phyloP scores from a whole-genome alignment of 495 filamentous ascomycete species.

The Gamarada debralockiae region DNA sequence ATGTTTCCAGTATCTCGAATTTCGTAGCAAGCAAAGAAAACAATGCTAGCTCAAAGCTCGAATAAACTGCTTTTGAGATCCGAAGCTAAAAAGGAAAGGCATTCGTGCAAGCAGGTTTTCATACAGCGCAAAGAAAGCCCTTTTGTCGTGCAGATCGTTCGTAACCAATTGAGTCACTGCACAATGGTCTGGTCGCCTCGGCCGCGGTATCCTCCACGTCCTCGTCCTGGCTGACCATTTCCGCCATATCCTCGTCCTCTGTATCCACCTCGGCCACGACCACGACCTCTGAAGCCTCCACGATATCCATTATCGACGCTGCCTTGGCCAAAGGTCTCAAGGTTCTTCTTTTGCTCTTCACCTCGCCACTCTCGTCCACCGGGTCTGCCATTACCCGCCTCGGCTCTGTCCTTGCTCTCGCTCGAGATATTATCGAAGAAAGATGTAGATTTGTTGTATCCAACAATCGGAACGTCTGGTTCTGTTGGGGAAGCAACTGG shows the following conservation, averaged over 20 bases:
- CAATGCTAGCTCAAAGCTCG: background rate
- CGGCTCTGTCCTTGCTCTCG: constrained; percentile 86
- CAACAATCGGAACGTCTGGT: constrained; percentile 33
- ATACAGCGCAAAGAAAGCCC: constrained; percentile 19
- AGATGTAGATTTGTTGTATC: constrained; percentile 78
- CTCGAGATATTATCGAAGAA: constrained; percentile 99
- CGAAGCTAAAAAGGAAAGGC: constrained; percentile 13
- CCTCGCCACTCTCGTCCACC: constrained; percentile 89
- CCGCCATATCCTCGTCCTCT: constrained; percentile 43
- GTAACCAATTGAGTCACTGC: constrained; percentile 13
- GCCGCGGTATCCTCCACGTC: constrained; percentile 24
- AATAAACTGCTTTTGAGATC: constrained; percentile 3
- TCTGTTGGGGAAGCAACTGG: constrained; percentile 39
- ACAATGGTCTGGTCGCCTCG: constrained; percentile 14
- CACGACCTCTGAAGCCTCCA: constrained; percentile 65
- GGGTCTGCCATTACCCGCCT: constrained; percentile 54
- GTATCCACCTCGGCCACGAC: constrained; percentile 53
- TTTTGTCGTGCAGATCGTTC: constrained; percentile 5
- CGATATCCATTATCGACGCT: constrained; percentile 85
- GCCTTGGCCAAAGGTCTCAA: constrained; percentile 98
- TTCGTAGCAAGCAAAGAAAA: constrained; percentile 1
- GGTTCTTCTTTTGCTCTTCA: constrained; percentile 91
- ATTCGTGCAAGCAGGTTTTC: constrained; percentile 18
- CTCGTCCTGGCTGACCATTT: constrained; percentile 24
- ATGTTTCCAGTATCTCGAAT: background rate